These are phyloP conservation scores for Ogataea henricii DNA, from an alignment of 805 yeast genomes.

Conservation along the genomic window DNA sequence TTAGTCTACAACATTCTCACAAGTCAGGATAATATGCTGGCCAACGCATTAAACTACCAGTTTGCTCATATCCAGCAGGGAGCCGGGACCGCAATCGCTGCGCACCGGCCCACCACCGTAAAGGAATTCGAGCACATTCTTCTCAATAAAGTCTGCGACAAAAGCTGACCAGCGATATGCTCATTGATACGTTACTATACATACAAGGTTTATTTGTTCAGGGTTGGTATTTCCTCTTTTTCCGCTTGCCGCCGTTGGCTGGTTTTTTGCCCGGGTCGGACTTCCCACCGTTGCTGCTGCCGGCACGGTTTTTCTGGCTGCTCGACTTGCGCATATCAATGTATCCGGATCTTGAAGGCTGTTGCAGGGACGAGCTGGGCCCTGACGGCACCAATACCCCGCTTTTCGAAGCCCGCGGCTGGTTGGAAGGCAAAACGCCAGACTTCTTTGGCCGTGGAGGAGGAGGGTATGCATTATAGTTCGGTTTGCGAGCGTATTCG, in stretches of 20 bases:
- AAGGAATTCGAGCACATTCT: slow-evolving; percentile 19
- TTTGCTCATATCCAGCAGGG: slow-evolving; percentile 16
- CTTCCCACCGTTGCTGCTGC: slow-evolving; percentile 2
- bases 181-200: neutral
- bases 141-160: slow-evolving; percentile 18
- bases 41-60: slow-evolving; percentile 18
- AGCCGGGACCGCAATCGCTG: neutral
- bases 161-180: slow-evolving; percentile 11
- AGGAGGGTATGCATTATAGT: slow-evolving; percentile 29
- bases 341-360: slow-evolving; percentile 19
- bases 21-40: slow-evolving; percentile 23
- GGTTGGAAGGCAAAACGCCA: slow-evolving; percentile 19
- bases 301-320: slow-evolving; percentile 1
- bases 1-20: slow-evolving; percentile 18
- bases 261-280: slow-evolving; percentile 1
- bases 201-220: neutral
- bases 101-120: slow-evolving; percentile 12
- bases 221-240: slow-evolving; percentile 4
- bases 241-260: slow-evolving; percentile 1
- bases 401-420: slow-evolving; percentile 17
- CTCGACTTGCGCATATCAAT: slow-evolving; percentile 9
- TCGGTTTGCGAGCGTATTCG: slow-evolving; percentile 12
- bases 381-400: slow-evolving; percentile 17
- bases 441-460: slow-evolving; percentile 21
- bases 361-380: slow-evolving; percentile 11